Conservation (phyloP, 176 grass and related monocot genomes). For the Oryza meyeriana region DNA sequence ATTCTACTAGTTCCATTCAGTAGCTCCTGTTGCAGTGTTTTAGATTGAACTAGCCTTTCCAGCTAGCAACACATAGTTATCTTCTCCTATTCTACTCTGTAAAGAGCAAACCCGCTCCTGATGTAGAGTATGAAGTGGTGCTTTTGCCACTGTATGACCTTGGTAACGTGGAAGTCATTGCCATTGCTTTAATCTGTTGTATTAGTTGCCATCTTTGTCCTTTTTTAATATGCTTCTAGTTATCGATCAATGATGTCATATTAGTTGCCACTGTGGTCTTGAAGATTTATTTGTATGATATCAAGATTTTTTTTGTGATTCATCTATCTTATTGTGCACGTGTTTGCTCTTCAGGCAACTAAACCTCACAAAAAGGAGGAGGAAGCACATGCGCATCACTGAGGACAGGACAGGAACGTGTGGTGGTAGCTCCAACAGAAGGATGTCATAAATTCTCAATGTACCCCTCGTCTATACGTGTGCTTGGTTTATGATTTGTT, state of each 20-base stretch:
- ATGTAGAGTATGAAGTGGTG: background rate
- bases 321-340: background rate
- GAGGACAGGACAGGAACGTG: background rate
- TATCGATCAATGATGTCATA: background rate
- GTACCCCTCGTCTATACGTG: background rate
- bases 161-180: background rate
- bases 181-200: background rate
- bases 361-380: constrained; percentile 63
- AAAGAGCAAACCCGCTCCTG: background rate
- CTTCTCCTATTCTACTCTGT: background rate
- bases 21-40: background rate
- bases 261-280: background rate
- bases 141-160: background rate
- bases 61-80: background rate
- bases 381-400: constrained; percentile 51
- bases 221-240: background rate
- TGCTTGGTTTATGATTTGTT: constrained; percentile 29
- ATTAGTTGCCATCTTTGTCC: background rate
- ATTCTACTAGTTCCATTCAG: background rate
- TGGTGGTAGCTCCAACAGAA: background rate
- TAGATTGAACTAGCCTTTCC: background rate
- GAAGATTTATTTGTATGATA: background rate
- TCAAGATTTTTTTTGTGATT: background rate
- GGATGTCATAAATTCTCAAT: background rate
- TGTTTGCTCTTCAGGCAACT: constrained; percentile 10